These are phyloP conservation scores for Nicotiana knightiana DNA, from an alignment of 257 asterid genomes.

Conservation along the genomic window DNA sequence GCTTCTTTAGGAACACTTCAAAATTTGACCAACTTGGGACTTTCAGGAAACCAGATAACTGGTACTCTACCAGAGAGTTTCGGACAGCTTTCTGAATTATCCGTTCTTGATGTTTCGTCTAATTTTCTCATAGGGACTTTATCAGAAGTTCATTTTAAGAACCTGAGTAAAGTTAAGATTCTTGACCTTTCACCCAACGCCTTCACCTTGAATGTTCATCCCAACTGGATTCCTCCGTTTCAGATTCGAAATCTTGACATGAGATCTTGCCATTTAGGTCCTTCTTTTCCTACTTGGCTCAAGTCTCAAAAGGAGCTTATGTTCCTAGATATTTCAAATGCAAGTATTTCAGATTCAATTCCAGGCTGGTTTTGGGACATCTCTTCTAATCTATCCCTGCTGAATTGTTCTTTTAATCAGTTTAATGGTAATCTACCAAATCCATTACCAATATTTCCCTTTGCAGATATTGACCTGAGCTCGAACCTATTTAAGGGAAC, in stretches of 20 bases:
- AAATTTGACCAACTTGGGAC: conserved; percentile 14
- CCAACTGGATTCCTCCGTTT: conserved; percentile 44
- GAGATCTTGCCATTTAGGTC: conserved; percentile 41
- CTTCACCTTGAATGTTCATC: conserved; percentile 28
- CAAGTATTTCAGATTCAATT: conserved; percentile 39
- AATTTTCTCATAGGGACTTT: conserved; percentile 33
- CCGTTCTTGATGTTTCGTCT: conserved; percentile 31
- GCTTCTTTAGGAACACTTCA: conserved; percentile 34
- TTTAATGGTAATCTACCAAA: conserved; percentile 37
- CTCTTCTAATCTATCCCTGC: conserved; percentile 35
- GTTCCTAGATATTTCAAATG: conserved; percentile 42
- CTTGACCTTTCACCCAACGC: conserved; percentile 32
- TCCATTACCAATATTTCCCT: conserved; percentile 27
- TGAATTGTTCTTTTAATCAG: conserved; percentile 44
- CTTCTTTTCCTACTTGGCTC: conserved; percentile 46
- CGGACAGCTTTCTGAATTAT: conserved; percentile 20
- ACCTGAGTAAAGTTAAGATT: conserved; percentile 21
- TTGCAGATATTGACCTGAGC: conserved; percentile 46
- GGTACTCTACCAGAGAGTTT: no score
- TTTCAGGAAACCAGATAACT: background rate
- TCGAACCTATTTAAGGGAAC: conserved; percentile 35
- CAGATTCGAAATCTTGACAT: conserved; percentile 34
- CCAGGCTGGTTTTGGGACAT: conserved; percentile 56
- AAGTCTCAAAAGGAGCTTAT: conserved; percentile 32
- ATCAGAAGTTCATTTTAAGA: conserved; percentile 32